Evolutionary conservation across 202 grass and related monocot genomes (phyloP), one percentile per base, ranked within the genome.

Genomic region (Digitaria exilis): DNA sequence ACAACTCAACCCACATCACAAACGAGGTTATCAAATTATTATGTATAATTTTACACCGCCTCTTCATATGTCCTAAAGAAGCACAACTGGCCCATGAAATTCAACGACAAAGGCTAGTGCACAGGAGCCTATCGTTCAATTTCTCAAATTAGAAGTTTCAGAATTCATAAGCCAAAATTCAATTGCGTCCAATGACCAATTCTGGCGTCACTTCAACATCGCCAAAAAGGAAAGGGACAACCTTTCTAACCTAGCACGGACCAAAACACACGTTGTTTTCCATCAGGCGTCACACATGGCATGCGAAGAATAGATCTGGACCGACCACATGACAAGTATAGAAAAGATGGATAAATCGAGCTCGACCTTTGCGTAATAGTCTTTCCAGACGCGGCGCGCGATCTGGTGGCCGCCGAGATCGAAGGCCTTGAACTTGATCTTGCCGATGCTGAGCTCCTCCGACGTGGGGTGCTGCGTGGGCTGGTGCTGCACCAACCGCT

Each of bases 401-500:
- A 97, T 94, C 83, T 90, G 94, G 87, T 97, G 94, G 44, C 94
- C 94, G 51, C 94, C 92, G 25, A 97, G 89, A 81, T 97, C 94
- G 41, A 97, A 97, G 48, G 94, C 94, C 84, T 97, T 97, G 88
- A 97, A 97, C 90, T 97, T 97, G 85, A 97, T 94, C 75, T 86
- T 87, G 43, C 94, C 94, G 62, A 97, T 97, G 92, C 92, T 97
- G 77, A 97, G 88, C 88, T 97, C 94, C 84, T 97, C 94, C 51
- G 94, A 97, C 62, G 94, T 97, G 9, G 94, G 94, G 57, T 94
- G 83, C 61, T 97, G 94, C 68, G 92, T 97, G 22, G 94, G 94
- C 75, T 94, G 92, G 90, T 97, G 94, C 88, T 97, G 92, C 69
- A 94, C 94, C 86, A 97, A 75, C 73, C 92, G 91, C 94, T 97